phyloP scores from a whole-genome alignment of 176 grass and related monocot genomes.

The Carex myosuroides region DNA sequence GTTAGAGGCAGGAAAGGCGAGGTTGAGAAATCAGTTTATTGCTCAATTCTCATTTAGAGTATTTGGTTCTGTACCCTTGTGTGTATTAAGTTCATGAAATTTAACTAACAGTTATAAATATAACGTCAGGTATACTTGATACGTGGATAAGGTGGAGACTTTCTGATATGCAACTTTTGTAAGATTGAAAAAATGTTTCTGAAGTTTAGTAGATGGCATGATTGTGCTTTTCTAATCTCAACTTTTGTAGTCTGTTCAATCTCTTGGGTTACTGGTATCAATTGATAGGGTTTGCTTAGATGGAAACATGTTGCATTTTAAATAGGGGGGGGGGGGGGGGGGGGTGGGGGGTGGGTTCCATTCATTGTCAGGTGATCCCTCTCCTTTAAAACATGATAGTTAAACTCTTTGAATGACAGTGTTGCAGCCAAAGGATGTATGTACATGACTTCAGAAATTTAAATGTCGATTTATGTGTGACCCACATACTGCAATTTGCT shows the following conservation, averaged over 20 bases:
- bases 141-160: neutral
- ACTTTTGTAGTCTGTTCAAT: no score
- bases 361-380: no score
- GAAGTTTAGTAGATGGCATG: neutral
- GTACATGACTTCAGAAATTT: neutral
- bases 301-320: no score
- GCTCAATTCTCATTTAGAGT: conserved; percentile 12
- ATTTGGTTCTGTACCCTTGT: neutral
- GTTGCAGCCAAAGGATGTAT: neutral
- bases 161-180: conserved; percentile 2
- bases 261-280: neutral
- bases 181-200: neutral
- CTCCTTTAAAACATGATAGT: neutral
- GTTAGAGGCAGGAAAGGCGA: neutral
- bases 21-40: conserved; percentile 2
- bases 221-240: conserved; percentile 1
- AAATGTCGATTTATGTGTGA: neutral
- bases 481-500: neutral
- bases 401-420: neutral
- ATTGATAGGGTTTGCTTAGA: neutral
- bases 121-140: conserved; percentile 10
- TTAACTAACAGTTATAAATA: conserved; percentile 32
- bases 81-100: conserved; percentile 9
- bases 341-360: no score
- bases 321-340: no score